Percentiles rank a stretch among this genome's conserved stretches.
phyloP scores from a whole-genome alignment of 2,329 filamentous ascomycete species.

The Talaromyces islandicus region DNA sequence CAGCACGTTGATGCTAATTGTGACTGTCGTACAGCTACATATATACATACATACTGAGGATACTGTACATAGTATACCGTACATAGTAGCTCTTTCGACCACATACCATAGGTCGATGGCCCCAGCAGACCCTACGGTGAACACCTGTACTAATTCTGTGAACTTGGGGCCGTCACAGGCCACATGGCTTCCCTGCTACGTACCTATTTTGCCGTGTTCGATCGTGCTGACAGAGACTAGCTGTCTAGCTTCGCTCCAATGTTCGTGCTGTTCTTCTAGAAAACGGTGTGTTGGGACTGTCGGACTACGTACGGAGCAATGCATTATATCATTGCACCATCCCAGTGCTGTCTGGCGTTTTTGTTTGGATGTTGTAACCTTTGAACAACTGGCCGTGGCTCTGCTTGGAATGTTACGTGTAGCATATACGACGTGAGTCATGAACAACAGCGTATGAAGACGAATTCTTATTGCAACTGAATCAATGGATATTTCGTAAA shows the following conservation, averaged over 20 bases:
- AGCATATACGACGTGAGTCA: background rate
- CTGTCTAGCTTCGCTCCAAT: background rate
- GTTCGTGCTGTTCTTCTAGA: background rate
- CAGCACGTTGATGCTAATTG: too few relatives aligned
- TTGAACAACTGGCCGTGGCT: background rate
- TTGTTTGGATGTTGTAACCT: background rate
- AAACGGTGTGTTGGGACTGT: background rate
- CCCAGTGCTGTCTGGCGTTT: background rate
- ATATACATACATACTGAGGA: too few relatives aligned
- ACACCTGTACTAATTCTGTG: background rate
- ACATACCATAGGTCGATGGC: too few relatives aligned
- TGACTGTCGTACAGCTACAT: too few relatives aligned
- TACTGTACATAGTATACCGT: too few relatives aligned
- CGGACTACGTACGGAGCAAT: background rate
- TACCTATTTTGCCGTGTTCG: background rate
- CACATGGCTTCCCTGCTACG: background rate
- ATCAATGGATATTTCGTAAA: background rate
- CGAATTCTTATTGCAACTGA: background rate
- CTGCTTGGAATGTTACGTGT: background rate
- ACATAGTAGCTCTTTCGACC: too few relatives aligned
- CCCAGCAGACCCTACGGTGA: too few relatives aligned
- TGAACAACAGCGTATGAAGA: background rate
- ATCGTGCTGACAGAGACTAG: background rate
- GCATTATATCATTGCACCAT: background rate
- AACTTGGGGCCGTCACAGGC: background rate